Base-by-base conservation (phyloP, 352 stramenopile species). In the Thraustochytrium striatum region DNA sequence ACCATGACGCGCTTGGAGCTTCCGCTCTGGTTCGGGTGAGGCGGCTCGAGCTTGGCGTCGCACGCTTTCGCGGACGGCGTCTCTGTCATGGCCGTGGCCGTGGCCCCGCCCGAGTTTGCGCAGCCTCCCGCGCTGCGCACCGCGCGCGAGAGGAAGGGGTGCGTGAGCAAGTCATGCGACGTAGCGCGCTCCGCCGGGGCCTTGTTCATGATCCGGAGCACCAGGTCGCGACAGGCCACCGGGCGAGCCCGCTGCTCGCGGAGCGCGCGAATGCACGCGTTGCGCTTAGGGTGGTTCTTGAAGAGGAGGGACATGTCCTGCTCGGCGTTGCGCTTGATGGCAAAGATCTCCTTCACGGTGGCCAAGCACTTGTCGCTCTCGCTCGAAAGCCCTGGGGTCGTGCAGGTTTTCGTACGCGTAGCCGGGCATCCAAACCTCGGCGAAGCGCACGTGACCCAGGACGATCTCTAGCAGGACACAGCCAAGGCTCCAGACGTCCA, bases 381-480 rank as follows among this genome's bases (percentile, higher is more conserved):
- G 43, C 41, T 61, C 69, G 65, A 93, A 93, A 39, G 83, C 82
- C 1, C 62, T 52, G 35, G 83, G 87, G 68, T 94, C 85, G 59
- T 90, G 87, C 50, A 95, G 83, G 13, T 87, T 85, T 0, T 93
- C 86, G 53, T 93, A 79, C 1, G 91, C 86, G 80, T 93, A 93
- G 78, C 88, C 89, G 8, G 82, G 69, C 88, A 95, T 93, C 91
- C 91, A 95, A 1, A 92, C 82, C 55, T 88, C 81, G n/a, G 87
- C 87, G 69, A 95, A 95, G 50, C 86, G 70, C 3, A 85, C 80
- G 58, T 94, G 91, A 1, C 91, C 91, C 0, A 93, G 70, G 13
- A 91, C 81, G 9, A 94, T 79, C 88, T 95, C 91, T 16, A 95
- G 83, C 5, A 94, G 70, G 19, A 95, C 91, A 79, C 89, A 94